Evolutionary conservation across 148 eudicot species (phyloP).

Genomic region (Spergularia bocconei): DNA sequence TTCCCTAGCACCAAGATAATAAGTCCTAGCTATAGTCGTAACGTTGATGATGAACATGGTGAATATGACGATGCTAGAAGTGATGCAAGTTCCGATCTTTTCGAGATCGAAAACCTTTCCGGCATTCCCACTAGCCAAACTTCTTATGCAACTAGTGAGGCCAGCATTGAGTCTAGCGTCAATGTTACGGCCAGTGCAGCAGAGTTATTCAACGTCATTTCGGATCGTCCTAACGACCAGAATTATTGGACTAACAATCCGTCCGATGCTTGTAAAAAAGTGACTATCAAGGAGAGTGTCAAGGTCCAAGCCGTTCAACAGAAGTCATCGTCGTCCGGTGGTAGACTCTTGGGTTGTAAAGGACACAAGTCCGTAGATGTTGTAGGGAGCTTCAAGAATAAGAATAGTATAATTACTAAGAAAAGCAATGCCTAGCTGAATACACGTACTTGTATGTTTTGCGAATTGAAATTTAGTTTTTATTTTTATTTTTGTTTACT

Average conservation of each 20-base stretch:
- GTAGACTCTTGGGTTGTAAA: slow-evolving; percentile 51
- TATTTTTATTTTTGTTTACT: too few species aligned
- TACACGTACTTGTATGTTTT: too few species aligned
- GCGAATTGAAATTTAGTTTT: too few species aligned
- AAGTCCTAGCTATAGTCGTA: slow-evolving; percentile 10
- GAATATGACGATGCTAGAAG: slow-evolving; percentile 52
- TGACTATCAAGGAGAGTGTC: slow-evolving; percentile 1
- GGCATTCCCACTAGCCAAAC: slow-evolving; percentile 21
- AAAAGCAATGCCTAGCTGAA: neutral
- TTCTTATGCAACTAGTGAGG: slow-evolving; percentile 59
- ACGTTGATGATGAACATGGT: slow-evolving; percentile 31
- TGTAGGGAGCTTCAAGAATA: slow-evolving; percentile 21
- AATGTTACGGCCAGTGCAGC: slow-evolving; percentile 52
- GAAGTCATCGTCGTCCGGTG: slow-evolving; percentile 6
- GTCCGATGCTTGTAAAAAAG: neutral
- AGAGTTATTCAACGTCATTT: slow-evolving; percentile 31
- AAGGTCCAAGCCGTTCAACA: slow-evolving; percentile 23
- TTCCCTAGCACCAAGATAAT: slow-evolving; percentile 22
- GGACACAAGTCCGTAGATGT: slow-evolving; percentile 55
- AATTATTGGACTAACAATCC: neutral
- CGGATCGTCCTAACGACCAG: slow-evolving; percentile 29
- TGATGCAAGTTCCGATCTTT: slow-evolving; percentile 80
- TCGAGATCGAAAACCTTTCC: slow-evolving; percentile 46
- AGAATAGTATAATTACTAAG: neutral
- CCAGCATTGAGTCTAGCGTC: slow-evolving; percentile 64